Base-by-base conservation (phyloP, 2,329 filamentous ascomycete species). In the Metarhizium album region DNA sequence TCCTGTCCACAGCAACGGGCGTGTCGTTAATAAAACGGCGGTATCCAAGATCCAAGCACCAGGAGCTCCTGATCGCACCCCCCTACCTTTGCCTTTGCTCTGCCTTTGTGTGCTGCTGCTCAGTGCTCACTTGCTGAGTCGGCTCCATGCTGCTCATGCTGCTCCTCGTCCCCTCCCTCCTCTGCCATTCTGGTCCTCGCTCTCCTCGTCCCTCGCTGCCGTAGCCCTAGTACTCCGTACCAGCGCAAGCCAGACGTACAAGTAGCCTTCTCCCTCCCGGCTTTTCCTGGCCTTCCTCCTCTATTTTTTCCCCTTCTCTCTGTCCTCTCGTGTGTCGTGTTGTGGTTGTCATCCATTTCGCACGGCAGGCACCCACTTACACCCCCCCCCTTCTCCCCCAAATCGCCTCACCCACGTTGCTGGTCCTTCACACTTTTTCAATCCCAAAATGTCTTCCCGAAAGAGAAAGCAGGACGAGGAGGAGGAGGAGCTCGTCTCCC, bases 401-500 rank as follows among this genome's bases (percentile, higher is more conserved):
- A 16, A 47, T 31, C 43, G 20, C 23, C 22, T 22, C 35, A 7
- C 16, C 42, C 11, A 27, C 13, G 14, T 31, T 22, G 11, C 45
- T 40, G 3, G 29, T 20, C 22, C n/a, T 5, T 13, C 4, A 20
- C 46, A 20, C 35, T 31, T 5, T 23, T 31, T 11, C 14, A 4
- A 40, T 14, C 4, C 24, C 52, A 66, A 52, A 54, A 76, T 76
- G 72, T 70, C 72, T 52, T 64, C 69, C 59, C 74, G 74, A 60
- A 78, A 78, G 73, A 74, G 74, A 69, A 75, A 74, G 70, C 71
- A 74, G 59, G 72, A 85, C 47, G 83, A 86, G 23, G 73, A 75
- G 57, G 72, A 75, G 62, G 74, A 76, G 52, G 74, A 77, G 66
- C 73, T 78, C 33, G 71, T 78, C 54, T 75, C 74, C 54, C 72